Evolutionary conservation across 1,284 basidiomycete genomes (phyloP).

Genomic region (Waitea zeae): DNA sequence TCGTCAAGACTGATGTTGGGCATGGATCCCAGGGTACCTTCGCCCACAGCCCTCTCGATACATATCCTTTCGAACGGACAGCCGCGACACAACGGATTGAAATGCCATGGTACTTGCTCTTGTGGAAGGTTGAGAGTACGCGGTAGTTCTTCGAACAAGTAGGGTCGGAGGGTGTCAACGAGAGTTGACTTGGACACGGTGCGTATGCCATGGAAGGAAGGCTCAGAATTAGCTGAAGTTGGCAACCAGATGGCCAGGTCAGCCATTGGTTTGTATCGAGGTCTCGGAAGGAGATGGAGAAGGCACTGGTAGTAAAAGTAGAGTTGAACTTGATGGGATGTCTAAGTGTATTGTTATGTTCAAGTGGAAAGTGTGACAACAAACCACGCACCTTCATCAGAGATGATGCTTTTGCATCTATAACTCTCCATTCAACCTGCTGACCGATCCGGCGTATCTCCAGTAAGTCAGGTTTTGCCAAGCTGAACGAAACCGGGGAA

Average conservation of each 20-base stretch:
- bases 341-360: slow-evolving; percentile 28
- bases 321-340: slow-evolving; percentile 30
- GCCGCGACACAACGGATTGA: slow-evolving; percentile 24
- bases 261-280: slow-evolving; percentile 17
- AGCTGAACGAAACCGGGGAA: slow-evolving; percentile 22
- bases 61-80: slow-evolving; percentile 24
- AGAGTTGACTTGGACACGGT: slow-evolving; percentile 7
- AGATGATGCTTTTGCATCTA: slow-evolving; percentile 31
- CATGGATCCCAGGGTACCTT: slow-evolving; percentile 22
- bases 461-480: slow-evolving; percentile 28
- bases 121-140: slow-evolving; percentile 15
- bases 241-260: slow-evolving; percentile 26
- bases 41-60: slow-evolving; percentile 14
- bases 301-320: slow-evolving; percentile 31
- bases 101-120: slow-evolving; percentile 23
- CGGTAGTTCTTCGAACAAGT: slow-evolving; percentile 23
- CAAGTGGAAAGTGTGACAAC: no score
- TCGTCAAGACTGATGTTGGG: slow-evolving; percentile 26
- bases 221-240: slow-evolving; percentile 15
- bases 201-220: slow-evolving; percentile 11
- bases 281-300: slow-evolving; percentile 16
- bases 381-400: no score
- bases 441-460: slow-evolving; percentile 20
- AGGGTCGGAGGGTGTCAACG: slow-evolving; percentile 14
- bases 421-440: slow-evolving; percentile 28